Percentiles rank a stretch among this genome's conserved stretches.
Evolutionary conservation across 352 stramenopile species (phyloP).

Genomic region (Phytophthora quininea): DNA sequence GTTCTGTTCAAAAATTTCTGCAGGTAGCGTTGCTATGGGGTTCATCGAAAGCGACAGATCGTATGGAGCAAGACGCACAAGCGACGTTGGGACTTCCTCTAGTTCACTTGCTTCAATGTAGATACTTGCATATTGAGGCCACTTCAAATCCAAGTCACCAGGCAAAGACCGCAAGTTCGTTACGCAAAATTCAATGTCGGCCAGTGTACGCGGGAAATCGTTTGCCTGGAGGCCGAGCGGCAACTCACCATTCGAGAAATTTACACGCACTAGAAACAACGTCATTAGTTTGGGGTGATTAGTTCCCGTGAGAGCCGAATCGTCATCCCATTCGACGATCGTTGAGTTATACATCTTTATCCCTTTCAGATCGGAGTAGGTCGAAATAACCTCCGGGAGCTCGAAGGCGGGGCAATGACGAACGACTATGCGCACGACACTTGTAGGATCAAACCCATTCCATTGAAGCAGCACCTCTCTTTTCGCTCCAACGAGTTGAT

Average conservation of each 20-base stretch:
- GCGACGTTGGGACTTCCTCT: conserved; percentile 8
- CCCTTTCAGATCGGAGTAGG: conserved; percentile 19
- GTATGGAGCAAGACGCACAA: conserved; percentile 27
- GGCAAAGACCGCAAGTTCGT: conserved; percentile 46
- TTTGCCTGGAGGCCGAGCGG: conserved; percentile 18
- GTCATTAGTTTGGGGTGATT: conserved; percentile 22
- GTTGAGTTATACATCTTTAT: conserved; percentile 45
- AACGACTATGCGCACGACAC: conserved; percentile 29
- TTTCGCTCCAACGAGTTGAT: conserved; percentile 11
- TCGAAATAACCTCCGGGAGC: conserved; percentile 22
- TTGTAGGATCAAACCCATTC: conserved; percentile 22
- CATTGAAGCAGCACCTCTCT: conserved; percentile 14
- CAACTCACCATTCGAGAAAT: conserved; percentile 18
- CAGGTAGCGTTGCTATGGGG: conserved; percentile 11
- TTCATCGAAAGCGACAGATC: conserved; percentile 1
- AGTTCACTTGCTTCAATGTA: conserved; percentile 31
- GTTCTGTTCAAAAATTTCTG: conserved; percentile 13
- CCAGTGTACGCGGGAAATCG: conserved; percentile 17
- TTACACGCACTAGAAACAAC: conserved; percentile 30
- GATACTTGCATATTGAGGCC: conserved; percentile 39
- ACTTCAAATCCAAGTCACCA: conserved; percentile 41
- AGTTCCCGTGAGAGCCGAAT: conserved; percentile 14
- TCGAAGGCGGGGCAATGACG: conserved; percentile 38
- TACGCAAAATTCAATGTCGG: conserved; percentile 41
- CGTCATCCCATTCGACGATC: conserved; percentile 16